Evolutionary conservation across 1,284 basidiomycete species (phyloP).

Genomic region (Phellopilus nigrolimitatus): DNA sequence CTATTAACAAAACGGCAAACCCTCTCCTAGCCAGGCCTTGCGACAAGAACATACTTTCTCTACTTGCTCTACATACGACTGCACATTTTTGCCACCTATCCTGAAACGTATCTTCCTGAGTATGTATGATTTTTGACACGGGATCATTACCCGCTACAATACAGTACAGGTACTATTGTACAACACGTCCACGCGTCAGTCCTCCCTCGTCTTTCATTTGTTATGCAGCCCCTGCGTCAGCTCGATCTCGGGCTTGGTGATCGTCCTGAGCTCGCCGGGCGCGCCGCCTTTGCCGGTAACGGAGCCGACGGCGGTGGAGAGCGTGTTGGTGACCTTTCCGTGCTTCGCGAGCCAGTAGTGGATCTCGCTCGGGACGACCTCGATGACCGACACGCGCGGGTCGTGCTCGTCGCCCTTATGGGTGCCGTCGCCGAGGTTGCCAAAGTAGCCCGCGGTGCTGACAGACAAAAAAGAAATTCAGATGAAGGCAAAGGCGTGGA

Average conservation of each 20-base stretch:
- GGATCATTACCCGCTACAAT: no score
- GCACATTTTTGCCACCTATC: no score
- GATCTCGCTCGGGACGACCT: slow-evolving; percentile 79
- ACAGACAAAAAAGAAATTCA: slow-evolving; percentile 5
- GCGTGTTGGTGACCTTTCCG: slow-evolving; percentile 40
- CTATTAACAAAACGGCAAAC: no score
- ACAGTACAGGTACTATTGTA: no score
- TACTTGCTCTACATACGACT: no score
- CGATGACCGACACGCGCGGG: slow-evolving; percentile 76
- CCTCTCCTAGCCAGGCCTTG: no score
- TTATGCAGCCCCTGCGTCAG: slow-evolving; percentile 37
- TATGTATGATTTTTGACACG: no score
- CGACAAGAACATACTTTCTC: no score
- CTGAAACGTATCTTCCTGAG: no score
- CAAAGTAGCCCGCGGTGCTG: slow-evolving; percentile 78
- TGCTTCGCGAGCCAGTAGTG: slow-evolving; percentile 66
- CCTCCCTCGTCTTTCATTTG: slow-evolving; percentile 26
- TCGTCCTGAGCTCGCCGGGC: slow-evolving; percentile 60
- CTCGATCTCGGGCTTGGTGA: slow-evolving; percentile 52
- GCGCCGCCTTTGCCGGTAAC: slow-evolving; percentile 51
- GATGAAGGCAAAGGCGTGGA: background rate
- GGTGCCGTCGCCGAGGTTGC: slow-evolving; percentile 81
- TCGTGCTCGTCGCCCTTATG: slow-evolving; percentile 81
- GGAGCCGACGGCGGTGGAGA: slow-evolving; percentile 51
- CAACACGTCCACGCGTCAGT: no score